A percentile compares a stretch with the other conserved stretches of the same genome.
phyloP scores from a whole-genome alignment of 345 rosid species.

The Geranium rotundifolium region DNA sequence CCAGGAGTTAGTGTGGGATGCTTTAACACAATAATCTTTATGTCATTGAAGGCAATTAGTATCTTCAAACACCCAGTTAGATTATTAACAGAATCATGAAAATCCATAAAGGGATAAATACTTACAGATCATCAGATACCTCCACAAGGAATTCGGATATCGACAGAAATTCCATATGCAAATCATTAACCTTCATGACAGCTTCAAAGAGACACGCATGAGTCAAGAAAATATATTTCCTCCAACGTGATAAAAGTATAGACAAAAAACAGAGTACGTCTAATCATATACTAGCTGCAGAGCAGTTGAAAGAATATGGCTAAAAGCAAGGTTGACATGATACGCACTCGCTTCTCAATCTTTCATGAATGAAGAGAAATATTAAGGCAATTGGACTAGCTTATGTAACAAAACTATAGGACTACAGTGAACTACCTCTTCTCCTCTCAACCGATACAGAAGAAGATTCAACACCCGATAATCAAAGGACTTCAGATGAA shows the following conservation, averaged over 20 bases:
- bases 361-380: not conserved
- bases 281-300: not conserved
- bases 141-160: slow-evolving; percentile 78
- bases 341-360: not conserved
- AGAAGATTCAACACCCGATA: slow-evolving; percentile 78
- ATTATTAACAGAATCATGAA: not conserved
- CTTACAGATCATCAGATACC: slow-evolving; percentile 81
- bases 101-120: slow-evolving; percentile 4
- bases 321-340: not conserved
- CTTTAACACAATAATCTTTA: no score
- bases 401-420: not conserved
- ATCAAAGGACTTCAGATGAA: slow-evolving; percentile 81
- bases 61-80: not conserved
- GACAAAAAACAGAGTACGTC: slow-evolving; percentile 1
- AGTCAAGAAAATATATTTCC: not conserved
- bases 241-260: slow-evolving; percentile 1
- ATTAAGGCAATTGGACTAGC: not conserved
- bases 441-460: slow-evolving; percentile 61
- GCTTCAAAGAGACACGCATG: slow-evolving; percentile 24
- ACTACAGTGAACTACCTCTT: slow-evolving; percentile 27
- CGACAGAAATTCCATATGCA: slow-evolving; percentile 84
- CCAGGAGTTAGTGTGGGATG: no score
- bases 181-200: slow-evolving; percentile 52
- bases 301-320: not conserved
- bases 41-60: not conserved